phyloP scores from a whole-genome alignment of 306 rosid species.

The Rosa lucieae region DNA sequence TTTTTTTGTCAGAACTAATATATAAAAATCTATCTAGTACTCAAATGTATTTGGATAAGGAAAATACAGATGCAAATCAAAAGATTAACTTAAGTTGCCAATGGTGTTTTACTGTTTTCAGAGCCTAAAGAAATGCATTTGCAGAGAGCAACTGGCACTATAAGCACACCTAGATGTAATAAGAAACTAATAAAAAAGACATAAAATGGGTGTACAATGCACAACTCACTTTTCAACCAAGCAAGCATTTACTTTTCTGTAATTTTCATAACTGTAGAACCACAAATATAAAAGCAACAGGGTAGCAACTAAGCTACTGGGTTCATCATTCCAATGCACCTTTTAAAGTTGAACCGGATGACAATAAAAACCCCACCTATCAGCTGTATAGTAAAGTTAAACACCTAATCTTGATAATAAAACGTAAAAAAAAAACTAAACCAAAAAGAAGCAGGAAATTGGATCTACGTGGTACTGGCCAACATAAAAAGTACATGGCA shows the following conservation, averaged over 20 bases:
- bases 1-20: neutral
- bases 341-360: neutral
- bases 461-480: neutral
- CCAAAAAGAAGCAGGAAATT: neutral
- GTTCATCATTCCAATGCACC: neutral
- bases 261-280: neutral
- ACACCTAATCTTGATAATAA: neutral
- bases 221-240: neutral
- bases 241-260: slow-evolving; percentile 2
- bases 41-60: neutral
- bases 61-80: neutral
- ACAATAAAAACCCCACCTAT: neutral
- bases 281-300: neutral
- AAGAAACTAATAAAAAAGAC: neutral
- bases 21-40: neutral
- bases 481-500: neutral
- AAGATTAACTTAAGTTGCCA: neutral
- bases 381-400: slow-evolving; percentile 1
- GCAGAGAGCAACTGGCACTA: neutral
- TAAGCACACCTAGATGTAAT: neutral
- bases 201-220: neutral
- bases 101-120: neutral
- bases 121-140: neutral
- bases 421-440: neutral
- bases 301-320: neutral